Base-by-base conservation (phyloP, 176 grass and related monocot species). In the Bolboschoenus planiculmis region DNA sequence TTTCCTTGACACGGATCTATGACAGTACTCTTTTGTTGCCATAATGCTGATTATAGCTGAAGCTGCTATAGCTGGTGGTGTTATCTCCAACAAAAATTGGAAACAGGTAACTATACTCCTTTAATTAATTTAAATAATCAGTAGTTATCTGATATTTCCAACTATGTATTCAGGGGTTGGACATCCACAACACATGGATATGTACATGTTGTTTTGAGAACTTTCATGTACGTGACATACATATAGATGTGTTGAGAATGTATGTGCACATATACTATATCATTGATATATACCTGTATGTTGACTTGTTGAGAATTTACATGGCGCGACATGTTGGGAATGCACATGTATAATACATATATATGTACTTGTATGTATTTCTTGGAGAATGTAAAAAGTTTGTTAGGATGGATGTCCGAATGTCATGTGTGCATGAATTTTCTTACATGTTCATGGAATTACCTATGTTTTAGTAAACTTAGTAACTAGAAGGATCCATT, bases 41-140 rank as follows among this genome's bases (percentile, higher is more conserved):
- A 85, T 85, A 59, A 58, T 76, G 21, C 53, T 85, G 66, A 85
- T 85, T 73, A 57, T 85, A 85, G 11, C 56, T 13, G 83, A 85
- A 85, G 46, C 83, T 7, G 53, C 83, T 63, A 48, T 93, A 48
- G 74, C 88, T 13, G 86, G 86, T 44, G 55, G 81, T 76, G 21
- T 97, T 34, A 23, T 92, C 51, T 59, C 90, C 58, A 92, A 94
- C 77, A 66, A 88, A 34, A 87, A 89, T 56, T 97, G 92, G 94
- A 47, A 83, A 79, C 84, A 97, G 91, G 94, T 97, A 85, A 77
- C 18, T 16, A 50, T 33, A 34, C 10, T 73, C 46, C 55, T 60
- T 27, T 10, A 57, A 3, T 23, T 23, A 36, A 55, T 64, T 48
- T 48, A 36, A 2, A 39, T 48, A 53, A 43, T 56, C 34, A n/a